These are phyloP conservation scores for Psilocybe cyanescens DNA, from an alignment of 768 basidiomycete species.

Conservation along the genomic window DNA sequence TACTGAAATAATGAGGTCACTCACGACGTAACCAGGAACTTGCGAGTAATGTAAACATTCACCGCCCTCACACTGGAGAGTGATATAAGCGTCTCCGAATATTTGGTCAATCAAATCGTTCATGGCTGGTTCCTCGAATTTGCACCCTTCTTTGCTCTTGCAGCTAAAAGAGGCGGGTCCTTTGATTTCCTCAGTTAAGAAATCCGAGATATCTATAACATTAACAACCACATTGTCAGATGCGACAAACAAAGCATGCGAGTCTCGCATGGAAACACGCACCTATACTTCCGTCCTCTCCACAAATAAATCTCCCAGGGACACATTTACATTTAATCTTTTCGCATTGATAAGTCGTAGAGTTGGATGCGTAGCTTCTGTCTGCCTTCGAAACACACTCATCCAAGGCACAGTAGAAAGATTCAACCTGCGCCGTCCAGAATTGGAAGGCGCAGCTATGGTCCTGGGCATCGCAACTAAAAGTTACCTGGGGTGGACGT, in stretches of 20 bases:
- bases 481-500: conserved; percentile 94
- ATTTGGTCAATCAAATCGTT: conserved; percentile 91
- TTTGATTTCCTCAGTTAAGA: conserved; percentile 85
- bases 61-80: conserved; percentile 83
- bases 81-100: conserved; percentile 92
- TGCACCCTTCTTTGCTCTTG: conserved; percentile 70
- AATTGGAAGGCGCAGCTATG: conserved; percentile 93
- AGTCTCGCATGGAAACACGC: conserved; percentile 30
- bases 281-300: conserved; percentile 94
- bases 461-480: conserved; percentile 75
- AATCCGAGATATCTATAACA: conserved; percentile 88
- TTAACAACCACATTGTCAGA: background rate
- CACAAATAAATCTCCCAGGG: conserved; percentile 93
- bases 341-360: conserved; percentile 78
- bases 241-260: background rate
- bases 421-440: conserved; percentile 94
- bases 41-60: conserved; percentile 94
- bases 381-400: conserved; percentile 57
- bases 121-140: conserved; percentile 97
- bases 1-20: background rate
- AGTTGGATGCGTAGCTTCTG: conserved; percentile 66
- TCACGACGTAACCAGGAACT: conserved; percentile 59
- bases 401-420: conserved; percentile 91
- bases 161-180: conserved; percentile 92
- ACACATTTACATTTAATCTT: conserved; percentile 90